Base-by-base conservation (phyloP, 2,329 filamentous ascomycete genomes). In the Penicillium sp. region DNA sequence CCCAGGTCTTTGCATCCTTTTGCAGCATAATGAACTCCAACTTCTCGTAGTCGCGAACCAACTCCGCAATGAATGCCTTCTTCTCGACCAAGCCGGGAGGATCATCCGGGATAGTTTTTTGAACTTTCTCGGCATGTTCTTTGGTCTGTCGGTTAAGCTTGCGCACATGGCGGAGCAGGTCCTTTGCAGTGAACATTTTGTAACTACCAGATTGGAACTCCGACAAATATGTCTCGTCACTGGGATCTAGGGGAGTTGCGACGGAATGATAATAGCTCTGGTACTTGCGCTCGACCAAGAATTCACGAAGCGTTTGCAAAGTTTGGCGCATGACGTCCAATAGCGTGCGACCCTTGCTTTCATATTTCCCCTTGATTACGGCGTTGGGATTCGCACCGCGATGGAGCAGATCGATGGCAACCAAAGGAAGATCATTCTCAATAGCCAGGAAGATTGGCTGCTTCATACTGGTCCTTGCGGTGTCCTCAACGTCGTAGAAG, bases 371-470 rank as follows among this genome's bases (percentile, higher is more conserved):
- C 8, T 66, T 68, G 0, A 82, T 82, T 38, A 90, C 64, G 0
- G 80, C 79, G 59, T 89, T 89, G 0, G 85, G 80, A 70, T 92
- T 82, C 4, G 82, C 88, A 1, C 89, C 89, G 16, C 76, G 76
- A 16, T 82, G 74, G 1, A 95, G 69, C 3, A 95, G 78, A 39
- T 81, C 75, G 4, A 84, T 65, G 1, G 83, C 84, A 6, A 85
- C 67, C 0, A 78, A 74, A n/a, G 75, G 72, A 65, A 85, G 56
- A 64, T 83, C 80, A 8, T 71, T 66, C 74, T 80, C 14, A 4
- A 82, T 72, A 3, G 90, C 89, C 4, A 79, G 56, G 10, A 91
- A 77, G 14, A 94, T 74, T 0, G 90, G 89, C 65, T 93, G 89
- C 52, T 83, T 77, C 11, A 82, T 66, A 1, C 63, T 68, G 6